phyloP scores from a whole-genome alignment of 2,329 filamentous ascomycete genomes.

The Fusarium sulawesiense region DNA sequence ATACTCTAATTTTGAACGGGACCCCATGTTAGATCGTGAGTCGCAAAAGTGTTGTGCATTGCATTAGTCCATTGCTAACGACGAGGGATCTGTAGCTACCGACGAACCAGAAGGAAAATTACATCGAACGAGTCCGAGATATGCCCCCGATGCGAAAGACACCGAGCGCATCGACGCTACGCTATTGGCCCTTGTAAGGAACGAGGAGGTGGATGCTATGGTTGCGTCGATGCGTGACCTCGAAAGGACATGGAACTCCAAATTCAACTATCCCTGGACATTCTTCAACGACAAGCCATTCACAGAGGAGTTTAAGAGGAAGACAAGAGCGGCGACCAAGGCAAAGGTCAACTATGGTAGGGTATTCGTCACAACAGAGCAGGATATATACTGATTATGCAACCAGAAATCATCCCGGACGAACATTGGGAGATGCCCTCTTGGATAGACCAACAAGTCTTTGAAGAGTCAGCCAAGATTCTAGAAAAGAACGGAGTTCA shows the following conservation, averaged over 20 bases:
- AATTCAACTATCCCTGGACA: conserved; percentile 99
- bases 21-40: conserved; percentile 90
- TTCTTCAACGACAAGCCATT: conserved; percentile 99
- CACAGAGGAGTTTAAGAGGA: conserved; percentile 88
- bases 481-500: conserved; percentile 88
- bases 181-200: conserved; percentile 89
- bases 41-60: conserved; percentile 20
- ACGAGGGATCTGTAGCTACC: conserved; percentile 68
- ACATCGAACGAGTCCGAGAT: conserved; percentile 78
- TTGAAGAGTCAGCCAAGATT: conserved; percentile 83
- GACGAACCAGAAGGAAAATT: conserved; percentile 84
- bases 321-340: conserved; percentile 84
- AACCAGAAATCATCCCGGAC: conserved; percentile 83
- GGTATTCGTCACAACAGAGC: conserved; percentile 22
- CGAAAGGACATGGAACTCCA: conserved; percentile 95
- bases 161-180: conserved; percentile 93
- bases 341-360: conserved; percentile 87
- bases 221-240: conserved; percentile 90
- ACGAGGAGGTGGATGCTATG: conserved; percentile 87
- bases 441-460: conserved; percentile 93
- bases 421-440: conserved; percentile 93
- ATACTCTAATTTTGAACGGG: conserved; percentile 72
- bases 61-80: conserved; percentile 26
- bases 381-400: conserved; percentile 6
- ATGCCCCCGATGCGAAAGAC: conserved; percentile 78